Evolutionary conservation across 1,284 basidiomycete species (phyloP).

Genomic region (Tremellales sp.): DNA sequence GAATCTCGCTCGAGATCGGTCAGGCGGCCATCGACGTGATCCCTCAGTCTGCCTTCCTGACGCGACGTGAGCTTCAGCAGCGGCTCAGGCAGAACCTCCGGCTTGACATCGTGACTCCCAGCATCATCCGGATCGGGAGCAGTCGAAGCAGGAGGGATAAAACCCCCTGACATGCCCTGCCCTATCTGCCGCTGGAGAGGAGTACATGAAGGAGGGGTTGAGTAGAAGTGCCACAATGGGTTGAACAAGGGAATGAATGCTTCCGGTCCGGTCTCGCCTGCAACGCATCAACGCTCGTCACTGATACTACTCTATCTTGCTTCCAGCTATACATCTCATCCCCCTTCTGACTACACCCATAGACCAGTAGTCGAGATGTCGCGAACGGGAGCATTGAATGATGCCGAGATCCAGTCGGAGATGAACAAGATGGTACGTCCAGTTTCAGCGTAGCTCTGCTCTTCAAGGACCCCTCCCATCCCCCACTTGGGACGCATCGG

Average conservation of each 20-base stretch:
- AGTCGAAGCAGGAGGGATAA: background rate
- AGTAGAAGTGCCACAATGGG: background rate
- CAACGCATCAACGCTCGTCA: background rate
- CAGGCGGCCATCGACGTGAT: conserved; percentile 27
- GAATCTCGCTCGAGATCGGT: conserved; percentile 27
- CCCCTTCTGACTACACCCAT: background rate
- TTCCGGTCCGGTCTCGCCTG: background rate
- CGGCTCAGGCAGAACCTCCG: conserved; percentile 1
- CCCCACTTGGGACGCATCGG: background rate
- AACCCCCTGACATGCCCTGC: conserved; percentile 3
- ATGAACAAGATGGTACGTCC: conserved; percentile 94
- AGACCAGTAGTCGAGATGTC: conserved; percentile 30
- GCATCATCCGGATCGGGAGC: background rate
- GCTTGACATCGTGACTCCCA: background rate
- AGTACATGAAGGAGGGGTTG: background rate
- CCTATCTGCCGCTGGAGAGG: background rate
- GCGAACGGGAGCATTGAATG: conserved; percentile 67
- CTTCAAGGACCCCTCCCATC: background rate
- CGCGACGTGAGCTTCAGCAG: conserved; percentile 15
- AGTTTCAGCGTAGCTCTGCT: background rate
- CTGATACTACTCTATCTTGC: no score
- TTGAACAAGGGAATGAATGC: background rate
- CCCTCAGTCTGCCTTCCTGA: conserved; percentile 20
- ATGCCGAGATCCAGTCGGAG: conserved; percentile 92
- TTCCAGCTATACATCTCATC: no score